A percentile compares a stretch with the other conserved stretches of the same genome.
Evolutionary conservation across 2,329 filamentous ascomycete genomes (phyloP).

Genomic region (Phialophora tarda): DNA sequence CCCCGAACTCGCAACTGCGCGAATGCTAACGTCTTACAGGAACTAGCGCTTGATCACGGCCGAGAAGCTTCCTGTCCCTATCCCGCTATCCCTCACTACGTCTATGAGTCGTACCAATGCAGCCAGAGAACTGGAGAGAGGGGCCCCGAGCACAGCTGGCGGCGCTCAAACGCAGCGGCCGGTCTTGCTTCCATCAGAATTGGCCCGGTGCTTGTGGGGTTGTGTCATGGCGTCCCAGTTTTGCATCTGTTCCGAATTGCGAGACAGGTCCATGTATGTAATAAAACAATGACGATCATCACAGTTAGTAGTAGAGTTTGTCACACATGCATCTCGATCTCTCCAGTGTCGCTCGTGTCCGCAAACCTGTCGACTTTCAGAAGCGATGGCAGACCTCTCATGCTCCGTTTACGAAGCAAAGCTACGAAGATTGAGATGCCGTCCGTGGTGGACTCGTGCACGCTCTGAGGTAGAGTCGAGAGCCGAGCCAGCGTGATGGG

Average conservation of each 20-base stretch:
- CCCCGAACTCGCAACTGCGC: slow-evolving; percentile 8
- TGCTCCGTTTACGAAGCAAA: not conserved
- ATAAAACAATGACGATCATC: slow-evolving; percentile 30
- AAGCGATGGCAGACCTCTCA: too few species aligned
- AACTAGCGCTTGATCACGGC: slow-evolving; percentile 34
- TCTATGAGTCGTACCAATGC: not conserved
- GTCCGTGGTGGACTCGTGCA: too few species aligned
- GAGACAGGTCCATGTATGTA: slow-evolving; percentile 32
- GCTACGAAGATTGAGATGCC: not conserved
- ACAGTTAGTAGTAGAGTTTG: slow-evolving; percentile 4
- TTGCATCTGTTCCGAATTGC: slow-evolving; percentile 25
- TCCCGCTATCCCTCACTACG: not conserved
- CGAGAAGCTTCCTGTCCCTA: not conserved
- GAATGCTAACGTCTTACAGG: slow-evolving; percentile 37
- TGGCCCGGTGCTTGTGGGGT: slow-evolving; percentile 6
- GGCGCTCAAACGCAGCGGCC: not conserved
- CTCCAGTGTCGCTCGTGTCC: not conserved
- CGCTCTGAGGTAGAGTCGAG: too few species aligned
- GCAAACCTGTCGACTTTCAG: not conserved
- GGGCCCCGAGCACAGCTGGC: not conserved
- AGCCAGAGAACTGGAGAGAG: not conserved
- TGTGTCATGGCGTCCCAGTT: slow-evolving; percentile 27
- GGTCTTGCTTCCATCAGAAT: slow-evolving; percentile 8
- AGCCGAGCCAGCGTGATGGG: too few species aligned
- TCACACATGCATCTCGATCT: not conserved